Evolutionary conservation across 805 yeast genomes (phyloP), one percentile per base, ranked within the genome.

Genomic region (Aciculoconidium aculeatum): DNA sequence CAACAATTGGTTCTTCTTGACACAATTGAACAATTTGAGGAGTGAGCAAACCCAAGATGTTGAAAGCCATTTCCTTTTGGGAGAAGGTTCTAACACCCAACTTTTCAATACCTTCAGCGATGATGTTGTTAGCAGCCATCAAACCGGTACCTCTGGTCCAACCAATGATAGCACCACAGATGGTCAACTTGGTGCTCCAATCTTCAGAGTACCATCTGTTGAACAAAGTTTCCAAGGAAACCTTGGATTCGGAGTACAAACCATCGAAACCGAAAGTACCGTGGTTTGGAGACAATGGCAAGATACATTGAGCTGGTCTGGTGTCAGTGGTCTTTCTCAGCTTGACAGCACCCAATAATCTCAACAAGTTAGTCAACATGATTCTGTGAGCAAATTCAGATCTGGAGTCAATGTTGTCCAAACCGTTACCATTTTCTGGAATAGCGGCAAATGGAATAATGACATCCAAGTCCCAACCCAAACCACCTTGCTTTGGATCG

Each of bases 71-170:
- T 69, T 92, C 99, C 64, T 84, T 83, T 67, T 92, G 98, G 31
- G 96, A 84, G 77, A 90, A 92, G 24, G 99, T 92, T 67, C 97
- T 83, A 27, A 92, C 96, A 51, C 98, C 97, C 37, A 82, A 68
- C 55, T 77, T 76, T 67, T 92, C 99, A 53, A 92, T 84, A 45
- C 96, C 96, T 66, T 88, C 96, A 38, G 99, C 96, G 58, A 92
- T 85, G 56, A 86, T 81, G 69, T 92, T 92, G 74, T 92, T 92
- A 47, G 80, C 96, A 52, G 87, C 73, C 99, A 92, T 92, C 55
- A 92, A 78, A 54, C 99, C 99, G 36, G 99, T 92, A 63, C 99
- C 99, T 74, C 99, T 85, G 41, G 99, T 92, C 99, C 99, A 92
- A 58, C 99, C 99, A 61, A 92, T 92, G 44, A 92, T 75, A 25